A percentile compares a stretch with the other conserved stretches of the same genome.
These are phyloP conservation scores for Lactarius quietus DNA, from an alignment of 768 basidiomycete species.

Conservation along the genomic window DNA sequence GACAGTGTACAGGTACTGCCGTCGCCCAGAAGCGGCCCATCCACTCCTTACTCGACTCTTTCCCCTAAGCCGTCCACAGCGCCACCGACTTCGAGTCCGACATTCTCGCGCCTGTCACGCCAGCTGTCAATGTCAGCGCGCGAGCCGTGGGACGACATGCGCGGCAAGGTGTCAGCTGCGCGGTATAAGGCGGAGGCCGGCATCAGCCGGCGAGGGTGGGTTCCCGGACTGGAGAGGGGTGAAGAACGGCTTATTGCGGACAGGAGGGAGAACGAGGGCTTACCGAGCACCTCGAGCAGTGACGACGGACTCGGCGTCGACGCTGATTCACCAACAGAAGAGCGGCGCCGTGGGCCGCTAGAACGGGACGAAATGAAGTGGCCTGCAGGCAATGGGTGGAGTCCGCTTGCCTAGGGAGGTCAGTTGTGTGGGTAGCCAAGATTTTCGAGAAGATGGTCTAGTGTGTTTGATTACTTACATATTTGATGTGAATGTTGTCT, in stretches of 20 bases:
- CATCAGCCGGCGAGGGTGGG: constrained; percentile 55
- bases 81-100: constrained; percentile 19
- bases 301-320: constrained; percentile 26
- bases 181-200: constrained; percentile 73
- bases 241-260: constrained; percentile 40
- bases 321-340: constrained; percentile 19
- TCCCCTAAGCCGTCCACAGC: constrained; percentile 16
- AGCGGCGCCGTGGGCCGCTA: constrained; percentile 16
- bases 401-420: constrained; percentile 33
- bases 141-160: constrained; percentile 40
- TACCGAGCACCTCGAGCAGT: constrained; percentile 30
- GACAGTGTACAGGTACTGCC: constrained; percentile 56
- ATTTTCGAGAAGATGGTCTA: not conserved
- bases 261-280: constrained; percentile 29
- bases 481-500: constrained; percentile 1
- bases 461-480: constrained; percentile 1
- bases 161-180: constrained; percentile 37
- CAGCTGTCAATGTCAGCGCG: constrained; percentile 38
- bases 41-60: constrained; percentile 9
- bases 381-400: constrained; percentile 58
- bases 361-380: constrained; percentile 57
- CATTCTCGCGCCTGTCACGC: constrained; percentile 33
- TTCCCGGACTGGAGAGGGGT: constrained; percentile 39
- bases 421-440: not conserved
- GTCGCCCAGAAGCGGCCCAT: constrained; percentile 1